Percentiles rank a stretch among this genome's conserved stretches.
phyloP scores from a whole-genome alignment of 1,284 basidiomycete genomes.

The Agroathelia rolfsii region DNA sequence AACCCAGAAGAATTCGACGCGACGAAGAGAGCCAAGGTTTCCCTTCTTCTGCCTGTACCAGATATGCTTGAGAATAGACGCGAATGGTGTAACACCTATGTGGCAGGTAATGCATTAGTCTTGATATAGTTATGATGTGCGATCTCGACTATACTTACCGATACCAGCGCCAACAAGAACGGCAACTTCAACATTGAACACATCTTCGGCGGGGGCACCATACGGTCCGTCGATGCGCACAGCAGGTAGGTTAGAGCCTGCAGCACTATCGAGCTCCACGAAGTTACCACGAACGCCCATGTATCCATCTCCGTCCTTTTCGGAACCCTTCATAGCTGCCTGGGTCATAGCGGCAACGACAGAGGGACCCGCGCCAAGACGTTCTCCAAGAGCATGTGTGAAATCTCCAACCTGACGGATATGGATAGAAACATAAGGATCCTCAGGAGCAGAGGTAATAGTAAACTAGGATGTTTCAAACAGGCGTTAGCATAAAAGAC shows the following conservation, averaged over 20 bases:
- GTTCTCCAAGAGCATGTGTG: conserved; percentile 71
- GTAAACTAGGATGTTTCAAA: conserved; percentile 53
- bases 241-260: conserved; percentile 45
- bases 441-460: conserved; percentile 86
- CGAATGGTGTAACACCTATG: conserved; percentile 78
- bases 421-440: conserved; percentile 82
- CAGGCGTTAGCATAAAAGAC: conserved; percentile 3
- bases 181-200: conserved; percentile 78
- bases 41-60: conserved; percentile 82
- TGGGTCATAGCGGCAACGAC: conserved; percentile 67
- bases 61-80: conserved; percentile 85
- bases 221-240: conserved; percentile 81
- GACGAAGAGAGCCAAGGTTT: conserved; percentile 64
- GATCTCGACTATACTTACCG: conserved; percentile 34
- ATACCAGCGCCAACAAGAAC: conserved; percentile 85
- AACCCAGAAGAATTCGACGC: conserved; percentile 89
- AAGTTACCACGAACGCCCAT: conserved; percentile 58
- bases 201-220: conserved; percentile 84
- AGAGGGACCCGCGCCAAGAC: conserved; percentile 70
- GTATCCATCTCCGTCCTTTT: conserved; percentile 44
- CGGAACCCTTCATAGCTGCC: conserved; percentile 62
- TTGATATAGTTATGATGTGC: conserved; percentile 3
- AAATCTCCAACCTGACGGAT: conserved; percentile 89
- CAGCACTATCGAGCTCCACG: conserved; percentile 70
- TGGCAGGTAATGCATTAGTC: conserved; percentile 7